phyloP scores from a whole-genome alignment of 305 asterid genomes.

The Fraxinus albicans region DNA sequence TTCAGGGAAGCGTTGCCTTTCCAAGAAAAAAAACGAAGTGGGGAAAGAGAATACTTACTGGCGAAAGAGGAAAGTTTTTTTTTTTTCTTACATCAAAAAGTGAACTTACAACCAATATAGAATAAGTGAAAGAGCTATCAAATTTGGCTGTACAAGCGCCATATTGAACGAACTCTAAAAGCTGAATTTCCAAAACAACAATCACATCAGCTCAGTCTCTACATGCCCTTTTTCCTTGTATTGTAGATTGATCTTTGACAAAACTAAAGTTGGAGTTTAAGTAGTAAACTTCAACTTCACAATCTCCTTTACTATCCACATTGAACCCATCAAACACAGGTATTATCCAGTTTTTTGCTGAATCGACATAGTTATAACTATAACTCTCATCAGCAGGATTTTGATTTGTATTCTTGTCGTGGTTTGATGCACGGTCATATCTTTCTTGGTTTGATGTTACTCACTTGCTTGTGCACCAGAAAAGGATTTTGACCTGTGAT shows the following conservation, averaged over 20 bases:
- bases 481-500: too few relatives aligned
- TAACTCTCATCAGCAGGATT: constrained; percentile 47
- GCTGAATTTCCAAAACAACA: too few relatives aligned
- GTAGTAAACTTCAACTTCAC: too few relatives aligned
- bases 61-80: too few relatives aligned
- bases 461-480: background rate
- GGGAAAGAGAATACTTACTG: too few relatives aligned
- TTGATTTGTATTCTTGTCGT: constrained; percentile 43
- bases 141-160: background rate
- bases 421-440: constrained; percentile 29
- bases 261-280: too few relatives aligned
- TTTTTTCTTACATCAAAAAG: background rate
- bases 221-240: too few relatives aligned
- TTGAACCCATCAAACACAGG: constrained; percentile 50
- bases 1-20: too few relatives aligned
- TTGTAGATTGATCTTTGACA: too few relatives aligned
- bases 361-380: constrained; percentile 42
- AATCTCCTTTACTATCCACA: too few relatives aligned
- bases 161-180: background rate
- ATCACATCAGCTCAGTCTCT: too few relatives aligned
- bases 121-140: background rate
- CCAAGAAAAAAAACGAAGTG: too few relatives aligned
- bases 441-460: constrained; percentile 32
- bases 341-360: constrained; percentile 80
- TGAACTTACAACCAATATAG: background rate